phyloP scores from a whole-genome alignment of 208 protist genomes.

The Trypanosoma congolense region DNA sequence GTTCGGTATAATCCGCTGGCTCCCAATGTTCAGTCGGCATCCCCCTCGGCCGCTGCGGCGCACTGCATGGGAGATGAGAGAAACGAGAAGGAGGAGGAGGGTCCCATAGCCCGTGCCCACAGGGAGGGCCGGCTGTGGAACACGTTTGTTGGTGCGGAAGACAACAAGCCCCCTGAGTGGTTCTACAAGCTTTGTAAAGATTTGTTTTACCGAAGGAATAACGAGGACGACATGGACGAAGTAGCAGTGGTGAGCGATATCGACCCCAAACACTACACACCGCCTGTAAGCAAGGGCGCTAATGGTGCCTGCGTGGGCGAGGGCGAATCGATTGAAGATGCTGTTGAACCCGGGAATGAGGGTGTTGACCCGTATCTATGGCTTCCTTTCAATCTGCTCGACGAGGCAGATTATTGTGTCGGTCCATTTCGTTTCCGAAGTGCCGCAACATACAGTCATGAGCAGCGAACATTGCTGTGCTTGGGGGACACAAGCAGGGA shows the following conservation, averaged over 20 bases:
- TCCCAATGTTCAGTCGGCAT: slow-evolving; percentile 36
- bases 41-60: neutral
- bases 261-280: neutral
- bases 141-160: slow-evolving; percentile 30
- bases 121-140: slow-evolving; percentile 41
- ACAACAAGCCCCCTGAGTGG: slow-evolving; percentile 55
- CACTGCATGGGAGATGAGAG: neutral
- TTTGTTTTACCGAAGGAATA: slow-evolving; percentile 70
- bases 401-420: slow-evolving; percentile 58
- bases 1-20: slow-evolving; percentile 50
- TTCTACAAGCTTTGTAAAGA: slow-evolving; percentile 77
- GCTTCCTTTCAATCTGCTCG: slow-evolving; percentile 78
- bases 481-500: slow-evolving; percentile 53
- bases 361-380: slow-evolving; percentile 64
- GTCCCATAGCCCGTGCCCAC: slow-evolving; percentile 36
- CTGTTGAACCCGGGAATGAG: neutral
- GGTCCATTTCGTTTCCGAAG: slow-evolving; percentile 62
- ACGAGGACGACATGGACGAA: slow-evolving; percentile 32
- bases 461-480: slow-evolving; percentile 58
- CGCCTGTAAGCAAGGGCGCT: neutral
- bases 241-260: slow-evolving; percentile 32
- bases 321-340: neutral
- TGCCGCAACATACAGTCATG: slow-evolving; percentile 58
- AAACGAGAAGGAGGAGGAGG: slow-evolving; percentile 4
- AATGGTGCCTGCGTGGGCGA: neutral